These are phyloP conservation scores for Penicillium sp. DNA, from an alignment of 2,329 filamentous ascomycete genomes.

Conservation along the genomic window DNA sequence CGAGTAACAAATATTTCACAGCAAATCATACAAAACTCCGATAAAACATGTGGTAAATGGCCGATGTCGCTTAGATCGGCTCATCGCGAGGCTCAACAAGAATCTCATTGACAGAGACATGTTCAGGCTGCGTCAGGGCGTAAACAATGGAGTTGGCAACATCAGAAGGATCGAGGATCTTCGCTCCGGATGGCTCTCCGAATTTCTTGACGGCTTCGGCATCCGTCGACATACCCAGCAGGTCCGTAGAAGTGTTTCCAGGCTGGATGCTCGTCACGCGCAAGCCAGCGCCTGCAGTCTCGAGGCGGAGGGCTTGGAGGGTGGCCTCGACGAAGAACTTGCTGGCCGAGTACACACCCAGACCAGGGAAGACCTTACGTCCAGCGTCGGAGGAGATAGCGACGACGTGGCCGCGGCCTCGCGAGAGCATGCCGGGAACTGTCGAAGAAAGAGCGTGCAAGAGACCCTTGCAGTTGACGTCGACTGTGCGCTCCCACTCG, in stretches of 20 bases:
- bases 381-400: constrained; percentile 81
- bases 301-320: constrained; percentile 69
- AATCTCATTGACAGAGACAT: constrained; percentile 78
- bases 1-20: not conserved
- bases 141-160: constrained; percentile 71
- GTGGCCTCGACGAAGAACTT: constrained; percentile 86
- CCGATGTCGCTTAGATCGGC: constrained; percentile 55
- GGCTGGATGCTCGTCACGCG: constrained; percentile 74
- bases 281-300: constrained; percentile 71
- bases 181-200: constrained; percentile 70
- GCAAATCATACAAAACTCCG: not conserved
- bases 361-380: constrained; percentile 75
- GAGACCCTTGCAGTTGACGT: constrained; percentile 83
- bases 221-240: constrained; percentile 73
- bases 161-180: constrained; percentile 71
- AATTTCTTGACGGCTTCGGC: constrained; percentile 74
- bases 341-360: constrained; percentile 77
- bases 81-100: constrained; percentile 75
- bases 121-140: constrained; percentile 68
- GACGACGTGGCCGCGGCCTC: constrained; percentile 69
- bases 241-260: constrained; percentile 71
- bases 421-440: constrained; percentile 68
- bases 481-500: constrained; percentile 78
- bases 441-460: constrained; percentile 68
- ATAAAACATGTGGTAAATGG: not conserved